Evolutionary conservation across 768 basidiomycete species (phyloP).

Genomic region (Naganishia kalamii): DNA sequence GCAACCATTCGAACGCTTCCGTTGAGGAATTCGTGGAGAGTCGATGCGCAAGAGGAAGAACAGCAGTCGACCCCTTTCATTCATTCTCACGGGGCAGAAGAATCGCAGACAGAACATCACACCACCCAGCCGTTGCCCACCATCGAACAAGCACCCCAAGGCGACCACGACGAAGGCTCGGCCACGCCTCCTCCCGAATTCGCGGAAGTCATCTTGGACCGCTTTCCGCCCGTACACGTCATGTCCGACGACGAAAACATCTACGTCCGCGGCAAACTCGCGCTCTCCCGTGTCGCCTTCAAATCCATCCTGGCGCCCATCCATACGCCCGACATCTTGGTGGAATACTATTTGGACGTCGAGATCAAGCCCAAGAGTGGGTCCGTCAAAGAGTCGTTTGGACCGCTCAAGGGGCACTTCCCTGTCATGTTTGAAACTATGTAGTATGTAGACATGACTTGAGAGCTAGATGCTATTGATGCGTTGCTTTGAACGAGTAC

Average conservation of each 20-base stretch:
- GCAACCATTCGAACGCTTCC: background rate
- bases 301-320: constrained; percentile 10
- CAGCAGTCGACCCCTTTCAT: background rate
- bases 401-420: background rate
- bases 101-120: background rate
- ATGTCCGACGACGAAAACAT: background rate
- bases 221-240: background rate
- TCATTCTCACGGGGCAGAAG: background rate
- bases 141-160: too few species aligned
- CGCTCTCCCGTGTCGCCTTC: background rate
- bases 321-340: background rate
- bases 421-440: constrained; percentile 10
- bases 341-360: constrained; percentile 11
- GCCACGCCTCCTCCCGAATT: constrained; percentile 16
- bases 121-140: background rate
- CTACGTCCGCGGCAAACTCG: constrained; percentile 2
- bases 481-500: background rate
- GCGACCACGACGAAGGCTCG: background rate
- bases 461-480: background rate
- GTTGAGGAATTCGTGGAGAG: background rate
- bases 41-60: background rate
- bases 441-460: background rate
- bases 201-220: background rate
- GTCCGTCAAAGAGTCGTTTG: constrained; percentile 12
- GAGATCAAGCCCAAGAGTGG: constrained; percentile 14